Evolutionary conservation across 257 asterid genomes (phyloP).

Genomic region (Primulina tabacum): DNA sequence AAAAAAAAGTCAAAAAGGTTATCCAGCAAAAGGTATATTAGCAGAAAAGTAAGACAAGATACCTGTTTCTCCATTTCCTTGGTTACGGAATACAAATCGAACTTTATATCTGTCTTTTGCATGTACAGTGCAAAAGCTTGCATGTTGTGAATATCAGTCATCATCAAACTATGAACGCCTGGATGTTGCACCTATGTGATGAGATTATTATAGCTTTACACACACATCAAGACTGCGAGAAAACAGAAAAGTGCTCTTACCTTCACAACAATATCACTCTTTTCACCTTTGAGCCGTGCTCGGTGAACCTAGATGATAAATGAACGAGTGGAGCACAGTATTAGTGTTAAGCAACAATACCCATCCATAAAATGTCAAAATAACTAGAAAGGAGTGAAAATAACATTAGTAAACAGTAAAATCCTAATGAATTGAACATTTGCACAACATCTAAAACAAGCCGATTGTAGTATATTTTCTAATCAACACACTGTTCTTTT

Average conservation of each 20-base stretch:
- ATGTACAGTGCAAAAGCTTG: conserved; percentile 89
- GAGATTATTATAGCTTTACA: conserved; percentile 24
- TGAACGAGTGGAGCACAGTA: conserved; percentile 8
- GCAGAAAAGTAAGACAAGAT: background rate
- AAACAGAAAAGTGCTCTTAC: conserved; percentile 35
- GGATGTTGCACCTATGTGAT: conserved; percentile 85
- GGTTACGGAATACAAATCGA: conserved; percentile 84
- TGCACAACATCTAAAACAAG: background rate
- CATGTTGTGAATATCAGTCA: conserved; percentile 94
- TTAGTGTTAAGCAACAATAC: background rate
- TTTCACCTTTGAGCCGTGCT: conserved; percentile 80
- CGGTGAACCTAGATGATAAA: conserved; percentile 71
- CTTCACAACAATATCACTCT: conserved; percentile 86
- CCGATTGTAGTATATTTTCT: too few relatives aligned
- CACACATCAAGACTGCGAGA: conserved; percentile 14
- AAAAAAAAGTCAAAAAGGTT: background rate
- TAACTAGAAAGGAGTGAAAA: background rate
- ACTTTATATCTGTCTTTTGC: conserved; percentile 93
- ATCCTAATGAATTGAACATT: background rate
- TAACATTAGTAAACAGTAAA: conserved; percentile 1
- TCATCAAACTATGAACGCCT: conserved; percentile 87
- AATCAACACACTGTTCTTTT: background rate
- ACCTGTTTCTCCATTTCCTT: conserved; percentile 99
- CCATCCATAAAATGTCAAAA: conserved; percentile 6
- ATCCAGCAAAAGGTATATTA: background rate